Evolutionary conservation across 1,284 basidiomycete genomes (phyloP).

Genomic region (Cystobasidium pallidum): DNA sequence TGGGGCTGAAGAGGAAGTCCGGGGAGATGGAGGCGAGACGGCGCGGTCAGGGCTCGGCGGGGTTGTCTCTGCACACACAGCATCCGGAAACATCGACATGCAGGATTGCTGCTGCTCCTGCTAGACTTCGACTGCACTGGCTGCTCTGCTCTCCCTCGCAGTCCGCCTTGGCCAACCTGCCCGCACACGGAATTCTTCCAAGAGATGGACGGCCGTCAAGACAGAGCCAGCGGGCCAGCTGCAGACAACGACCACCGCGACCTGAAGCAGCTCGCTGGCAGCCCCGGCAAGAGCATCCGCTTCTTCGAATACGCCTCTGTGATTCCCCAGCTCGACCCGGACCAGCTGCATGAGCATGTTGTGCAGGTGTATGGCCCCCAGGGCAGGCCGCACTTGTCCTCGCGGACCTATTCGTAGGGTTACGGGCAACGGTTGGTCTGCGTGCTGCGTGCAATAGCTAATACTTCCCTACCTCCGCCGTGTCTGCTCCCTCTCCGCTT

Average conservation of each 20-base stretch:
- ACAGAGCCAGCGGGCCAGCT: background rate
- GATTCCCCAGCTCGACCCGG: conserved; percentile 22
- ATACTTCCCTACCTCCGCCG: background rate
- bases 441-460: background rate
- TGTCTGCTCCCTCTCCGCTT: background rate
- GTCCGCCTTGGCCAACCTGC: background rate
- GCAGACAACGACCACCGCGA: conserved; percentile 4
- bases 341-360: conserved; percentile 15
- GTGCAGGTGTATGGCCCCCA: background rate
- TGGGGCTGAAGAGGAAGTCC: too few species aligned
- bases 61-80: too few species aligned
- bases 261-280: background rate
- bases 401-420: conserved; percentile 36
- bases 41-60: too few species aligned
- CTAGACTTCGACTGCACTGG: too few species aligned
- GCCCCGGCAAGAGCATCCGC: conserved; percentile 21
- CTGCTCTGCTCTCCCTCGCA: too few species aligned
- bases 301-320: conserved; percentile 40
- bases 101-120: too few species aligned
- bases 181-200: background rate
- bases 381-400: conserved; percentile 29
- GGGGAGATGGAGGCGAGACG: too few species aligned
- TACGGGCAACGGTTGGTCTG: background rate
- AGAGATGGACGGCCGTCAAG: background rate
- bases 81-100: too few species aligned